A percentile compares a stretch with the other conserved stretches of the same genome.
These are phyloP conservation scores for Hypoxylon rubiginosum DNA, from an alignment of 2,329 filamentous ascomycete species.

Conservation along the genomic window DNA sequence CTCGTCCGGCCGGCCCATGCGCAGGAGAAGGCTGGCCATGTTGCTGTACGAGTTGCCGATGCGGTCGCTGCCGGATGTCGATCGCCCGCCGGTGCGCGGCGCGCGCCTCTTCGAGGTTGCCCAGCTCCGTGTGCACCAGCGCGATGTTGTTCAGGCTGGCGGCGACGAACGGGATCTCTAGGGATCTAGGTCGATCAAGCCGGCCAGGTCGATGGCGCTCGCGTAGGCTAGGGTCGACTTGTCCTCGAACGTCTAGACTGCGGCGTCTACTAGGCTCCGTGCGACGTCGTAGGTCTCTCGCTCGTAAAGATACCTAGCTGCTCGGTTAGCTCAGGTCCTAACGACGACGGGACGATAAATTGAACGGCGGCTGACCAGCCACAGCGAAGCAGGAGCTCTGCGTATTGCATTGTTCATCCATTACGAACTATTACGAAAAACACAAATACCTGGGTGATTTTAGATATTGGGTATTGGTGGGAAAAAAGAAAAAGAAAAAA, in stretches of 20 bases:
- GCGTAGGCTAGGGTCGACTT: conserved; percentile 46
- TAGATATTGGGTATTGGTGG: too few species aligned
- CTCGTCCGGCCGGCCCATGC: conserved; percentile 53
- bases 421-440: too few species aligned
- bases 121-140: conserved; percentile 51
- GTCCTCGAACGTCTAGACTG: conserved; percentile 45
- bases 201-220: conserved; percentile 50
- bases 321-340: background rate
- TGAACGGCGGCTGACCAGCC: conserved; percentile 45
- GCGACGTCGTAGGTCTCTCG: conserved; percentile 49
- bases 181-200: conserved; percentile 52
- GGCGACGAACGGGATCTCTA: conserved; percentile 38
- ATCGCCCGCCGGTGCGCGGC: conserved; percentile 50
- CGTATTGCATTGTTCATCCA: conserved; percentile 39
- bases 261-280: conserved; percentile 38
- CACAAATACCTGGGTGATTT: too few species aligned
- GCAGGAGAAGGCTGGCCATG: conserved; percentile 53
- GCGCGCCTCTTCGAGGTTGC: conserved; percentile 48
- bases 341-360: background rate
- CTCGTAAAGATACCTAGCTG: conserved; percentile 53
- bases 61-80: conserved; percentile 50
- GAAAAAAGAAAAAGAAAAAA: too few species aligned
- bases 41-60: conserved; percentile 58
- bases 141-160: conserved; percentile 52
- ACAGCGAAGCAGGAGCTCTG: conserved; percentile 46